Evolutionary conservation across 2,329 filamentous ascomycete species (phyloP).

Genomic region (Fonsecaea erecta): DNA sequence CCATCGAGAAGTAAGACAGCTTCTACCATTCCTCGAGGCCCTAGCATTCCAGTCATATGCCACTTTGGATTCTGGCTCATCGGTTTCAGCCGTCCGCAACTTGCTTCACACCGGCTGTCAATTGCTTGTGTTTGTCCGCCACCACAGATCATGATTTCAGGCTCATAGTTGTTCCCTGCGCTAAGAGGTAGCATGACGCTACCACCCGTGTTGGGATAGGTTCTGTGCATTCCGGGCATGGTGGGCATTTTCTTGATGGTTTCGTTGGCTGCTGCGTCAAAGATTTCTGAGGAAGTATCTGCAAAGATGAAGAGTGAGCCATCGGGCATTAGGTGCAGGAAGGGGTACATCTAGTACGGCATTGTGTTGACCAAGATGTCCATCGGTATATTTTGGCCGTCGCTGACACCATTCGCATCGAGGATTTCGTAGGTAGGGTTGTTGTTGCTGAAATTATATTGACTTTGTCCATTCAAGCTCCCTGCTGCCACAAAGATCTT

Average conservation of each 20-base stretch:
- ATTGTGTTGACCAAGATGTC: conserved; percentile 62
- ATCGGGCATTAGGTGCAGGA: conserved; percentile 62
- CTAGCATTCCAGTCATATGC: conserved; percentile 64
- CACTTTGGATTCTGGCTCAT: conserved; percentile 55
- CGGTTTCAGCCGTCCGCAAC: conserved; percentile 62
- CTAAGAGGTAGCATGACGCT: conserved; percentile 61
- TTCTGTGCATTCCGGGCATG: conserved; percentile 61
- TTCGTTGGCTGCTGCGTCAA: conserved; percentile 55
- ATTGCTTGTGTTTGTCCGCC: conserved; percentile 65
- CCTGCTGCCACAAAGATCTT: conserved; percentile 65
- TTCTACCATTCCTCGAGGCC: conserved; percentile 64
- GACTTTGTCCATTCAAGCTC: conserved; percentile 63
- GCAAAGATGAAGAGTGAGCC: conserved; percentile 63
- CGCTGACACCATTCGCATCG: conserved; percentile 53
- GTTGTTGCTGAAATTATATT: conserved; percentile 60
- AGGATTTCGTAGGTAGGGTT: conserved; percentile 68
- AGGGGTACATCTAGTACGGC: conserved; percentile 69
- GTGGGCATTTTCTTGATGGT: conserved; percentile 56
- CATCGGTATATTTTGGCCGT: conserved; percentile 56
- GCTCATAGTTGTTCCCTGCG: conserved; percentile 57
- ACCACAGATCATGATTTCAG: conserved; percentile 63
- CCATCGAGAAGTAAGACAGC: conserved; percentile 64
- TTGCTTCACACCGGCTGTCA: conserved; percentile 62
- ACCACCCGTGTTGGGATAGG: conserved; percentile 65
- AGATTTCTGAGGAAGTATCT: conserved; percentile 61